These are phyloP conservation scores for Cephaloascus fragrans DNA, from an alignment of 805 yeast species.

Conservation along the genomic window DNA sequence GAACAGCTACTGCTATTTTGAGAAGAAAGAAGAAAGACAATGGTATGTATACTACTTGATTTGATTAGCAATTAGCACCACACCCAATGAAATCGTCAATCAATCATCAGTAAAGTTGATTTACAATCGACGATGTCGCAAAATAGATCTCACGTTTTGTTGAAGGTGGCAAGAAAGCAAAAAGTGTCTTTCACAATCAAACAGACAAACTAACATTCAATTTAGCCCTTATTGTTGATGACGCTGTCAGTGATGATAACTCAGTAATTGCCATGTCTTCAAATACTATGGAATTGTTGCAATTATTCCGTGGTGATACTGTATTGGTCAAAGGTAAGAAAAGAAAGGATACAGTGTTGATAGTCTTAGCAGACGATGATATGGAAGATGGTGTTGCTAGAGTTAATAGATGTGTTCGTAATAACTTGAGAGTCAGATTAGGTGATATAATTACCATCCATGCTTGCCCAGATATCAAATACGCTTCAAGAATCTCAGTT, in stretches of 20 bases:
- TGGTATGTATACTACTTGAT: conserved; percentile 24
- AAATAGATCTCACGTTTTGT: too few relatives aligned
- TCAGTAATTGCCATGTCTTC: conserved; percentile 93
- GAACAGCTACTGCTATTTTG: conserved; percentile 93
- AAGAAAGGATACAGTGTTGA: conserved; percentile 93
- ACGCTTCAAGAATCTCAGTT: conserved; percentile 89
- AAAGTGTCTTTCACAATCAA: too few relatives aligned
- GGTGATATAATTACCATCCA: conserved; percentile 89
- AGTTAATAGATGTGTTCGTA: conserved; percentile 91
- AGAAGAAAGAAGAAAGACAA: conserved; percentile 98
- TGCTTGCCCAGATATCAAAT: conserved; percentile 97
- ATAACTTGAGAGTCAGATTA: conserved; percentile 85
- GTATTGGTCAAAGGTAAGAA: conserved; percentile 96
- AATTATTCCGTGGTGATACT: conserved; percentile 96
- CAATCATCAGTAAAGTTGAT: too few relatives aligned
- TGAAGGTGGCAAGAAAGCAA: too few relatives aligned
- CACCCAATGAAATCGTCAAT: too few relatives aligned
- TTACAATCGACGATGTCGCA: too few relatives aligned
- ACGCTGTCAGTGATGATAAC: conserved; percentile 94
- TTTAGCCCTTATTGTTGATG: conserved; percentile 77
- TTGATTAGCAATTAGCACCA: too few relatives aligned
- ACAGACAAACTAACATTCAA: too few relatives aligned
- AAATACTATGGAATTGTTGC: conserved; percentile 88
- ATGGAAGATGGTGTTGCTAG: conserved; percentile 93
- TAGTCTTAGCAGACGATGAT: conserved; percentile 94